phyloP scores from a whole-genome alignment of 208 protist species.

The Naegleria fowleri region DNA sequence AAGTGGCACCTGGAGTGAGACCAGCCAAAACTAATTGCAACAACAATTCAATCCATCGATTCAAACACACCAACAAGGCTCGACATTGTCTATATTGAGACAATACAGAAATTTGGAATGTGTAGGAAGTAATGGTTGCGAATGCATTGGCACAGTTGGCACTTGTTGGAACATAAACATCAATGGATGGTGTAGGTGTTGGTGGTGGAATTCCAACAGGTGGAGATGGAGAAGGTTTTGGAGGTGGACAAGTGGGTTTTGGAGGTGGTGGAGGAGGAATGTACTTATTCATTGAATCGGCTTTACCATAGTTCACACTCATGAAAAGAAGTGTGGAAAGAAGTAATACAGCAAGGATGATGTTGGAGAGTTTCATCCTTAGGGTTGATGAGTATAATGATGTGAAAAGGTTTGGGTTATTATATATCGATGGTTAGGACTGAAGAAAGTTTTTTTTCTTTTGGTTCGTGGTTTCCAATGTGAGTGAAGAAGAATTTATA shows the following conservation, averaged over 20 bases:
- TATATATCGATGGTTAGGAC: too few species aligned
- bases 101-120: neutral
- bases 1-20: neutral
- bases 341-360: too few species aligned
- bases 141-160: neutral
- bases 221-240: neutral
- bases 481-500: too few species aligned
- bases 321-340: too few species aligned
- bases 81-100: neutral
- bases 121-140: neutral
- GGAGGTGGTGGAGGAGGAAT: neutral
- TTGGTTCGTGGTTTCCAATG: too few species aligned
- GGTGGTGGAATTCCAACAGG: neutral
- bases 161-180: neutral
- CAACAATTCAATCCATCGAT: neutral
- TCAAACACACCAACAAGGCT: neutral
- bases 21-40: neutral
- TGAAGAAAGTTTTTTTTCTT: too few species aligned
- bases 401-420: too few species aligned
- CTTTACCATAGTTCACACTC: too few species aligned
- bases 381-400: too few species aligned
- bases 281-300: too few species aligned
- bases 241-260: neutral
- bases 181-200: neutral
- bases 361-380: too few species aligned